A percentile compares a stretch with the other conserved stretches of the same genome.
Evolutionary conservation across 352 stramenopile species (phyloP).

Genomic region (Phytophthora pseudosyringae): DNA sequence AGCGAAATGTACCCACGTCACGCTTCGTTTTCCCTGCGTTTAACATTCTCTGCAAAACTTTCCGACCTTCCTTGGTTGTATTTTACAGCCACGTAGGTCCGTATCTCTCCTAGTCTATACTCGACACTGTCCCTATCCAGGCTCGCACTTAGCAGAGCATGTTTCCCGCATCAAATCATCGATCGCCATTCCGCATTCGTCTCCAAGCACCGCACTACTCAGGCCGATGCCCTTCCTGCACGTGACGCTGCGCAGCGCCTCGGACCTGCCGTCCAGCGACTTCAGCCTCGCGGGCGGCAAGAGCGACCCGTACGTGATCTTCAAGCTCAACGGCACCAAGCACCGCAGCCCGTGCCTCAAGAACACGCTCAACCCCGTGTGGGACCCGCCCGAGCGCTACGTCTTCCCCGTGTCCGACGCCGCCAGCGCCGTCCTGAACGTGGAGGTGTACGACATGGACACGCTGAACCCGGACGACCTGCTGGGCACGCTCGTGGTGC

Average conservation of each 20-base stretch:
- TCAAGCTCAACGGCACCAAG: conserved; percentile 55
- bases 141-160: conserved; percentile 1
- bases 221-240: conserved; percentile 54
- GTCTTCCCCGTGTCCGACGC: conserved; percentile 59
- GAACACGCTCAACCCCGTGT: conserved; percentile 73
- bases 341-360: conserved; percentile 68
- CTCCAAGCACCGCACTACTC: conserved; percentile 2
- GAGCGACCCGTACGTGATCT: conserved; percentile 79
- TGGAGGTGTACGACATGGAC: conserved; percentile 76
- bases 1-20: conserved; percentile 20
- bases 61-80: background rate
- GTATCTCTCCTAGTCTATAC: conserved; percentile 4
- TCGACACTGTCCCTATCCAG: background rate
- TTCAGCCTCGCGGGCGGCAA: conserved; percentile 61
- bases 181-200: conserved; percentile 26
- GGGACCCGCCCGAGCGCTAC: conserved; percentile 64
- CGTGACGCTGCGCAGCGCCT: conserved; percentile 53
- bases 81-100: background rate
- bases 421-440: conserved; percentile 49
- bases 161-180: background rate
- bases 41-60: background rate
- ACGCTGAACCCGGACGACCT: conserved; percentile 67
- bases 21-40: background rate
- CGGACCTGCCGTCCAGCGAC: conserved; percentile 69
- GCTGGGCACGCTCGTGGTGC: conserved; percentile 60